phyloP scores from a whole-genome alignment of 225 moss, liverwort and hornwort species.

The Bryum argenteum region DNA sequence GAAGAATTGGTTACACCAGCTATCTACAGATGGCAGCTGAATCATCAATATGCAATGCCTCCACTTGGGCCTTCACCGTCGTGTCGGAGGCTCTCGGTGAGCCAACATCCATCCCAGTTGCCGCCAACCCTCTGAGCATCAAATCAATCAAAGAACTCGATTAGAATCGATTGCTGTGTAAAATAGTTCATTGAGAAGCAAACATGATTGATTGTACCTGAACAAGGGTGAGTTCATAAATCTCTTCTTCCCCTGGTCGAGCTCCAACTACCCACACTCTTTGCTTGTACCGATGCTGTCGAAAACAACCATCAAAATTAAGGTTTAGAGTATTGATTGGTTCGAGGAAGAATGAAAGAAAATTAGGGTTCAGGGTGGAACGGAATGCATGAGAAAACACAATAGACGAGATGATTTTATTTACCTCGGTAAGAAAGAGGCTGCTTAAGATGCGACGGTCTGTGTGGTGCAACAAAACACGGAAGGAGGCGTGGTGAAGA shows the following conservation, averaged over 20 bases:
- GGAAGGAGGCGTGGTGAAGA: conserved; percentile 94
- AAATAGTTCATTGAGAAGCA: too few species aligned
- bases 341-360: too few species aligned
- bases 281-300: conserved; percentile 96
- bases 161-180: too few species aligned
- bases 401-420: neutral
- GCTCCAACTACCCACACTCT: conserved; percentile 84
- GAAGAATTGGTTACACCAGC: neutral
- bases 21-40: neutral
- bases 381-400: neutral
- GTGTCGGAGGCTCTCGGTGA: conserved; percentile 86
- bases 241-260: conserved; percentile 92
- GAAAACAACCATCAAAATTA: conserved; percentile 23
- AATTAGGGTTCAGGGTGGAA: neutral
- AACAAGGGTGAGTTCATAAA: conserved; percentile 84
- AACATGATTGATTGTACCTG: conserved; percentile 56
- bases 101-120: conserved; percentile 99
- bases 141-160: too few species aligned
- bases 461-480: conserved; percentile 78
- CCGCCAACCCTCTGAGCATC: conserved; percentile 81
- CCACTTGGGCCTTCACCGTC: conserved; percentile 85
- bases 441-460: conserved; percentile 85
- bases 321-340: too few species aligned
- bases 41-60: conserved; percentile 85
- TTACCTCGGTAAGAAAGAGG: conserved; percentile 85